Base-by-base conservation (phyloP, 2,329 filamentous ascomycete species). In the Calonectria henricotiae region DNA sequence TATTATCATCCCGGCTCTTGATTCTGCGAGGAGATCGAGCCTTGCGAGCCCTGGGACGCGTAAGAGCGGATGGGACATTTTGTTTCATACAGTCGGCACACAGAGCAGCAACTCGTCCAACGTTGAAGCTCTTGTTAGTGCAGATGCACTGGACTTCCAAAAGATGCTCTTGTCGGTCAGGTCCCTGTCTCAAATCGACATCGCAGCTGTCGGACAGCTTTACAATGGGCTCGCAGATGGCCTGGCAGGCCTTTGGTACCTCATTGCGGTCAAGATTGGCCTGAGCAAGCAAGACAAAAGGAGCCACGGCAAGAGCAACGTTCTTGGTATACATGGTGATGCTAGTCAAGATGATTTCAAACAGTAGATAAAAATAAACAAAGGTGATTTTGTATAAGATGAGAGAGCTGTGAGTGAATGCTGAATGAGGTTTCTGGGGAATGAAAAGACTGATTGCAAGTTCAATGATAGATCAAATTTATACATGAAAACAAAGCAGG, bases 11-110 rank as follows among this genome's bases (percentile, higher is more conserved):
- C 11, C 12, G n/a, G 35, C 1, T 25, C 13, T 17, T 58, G 17
- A 25, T 39, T 58, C 51, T 58, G 20, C 20, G 51, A n/a, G 13
- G 5, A 3, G 35, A 23, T 25, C 51, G 32, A 58, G 20, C 35
- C 13, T 39, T 58, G 5, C 51, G 51, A 25, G 51, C 35, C 51
- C 13, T 58, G n/a, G 39, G 51, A 8, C 51, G 51, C 7, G 51
- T 12, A 1, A 27, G 23, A 39, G 51, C 5, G 2, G 51, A 12
- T 39, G 8, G 8, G 13, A 58, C 32, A 37, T 58, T 58, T 13
- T 58, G 51, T 17, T 58, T 20, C 20, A 58, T 58, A 32, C 51
- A 58, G 35, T 58, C 51, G n/a, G 51, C 51, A 20, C 51, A 58
- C 20, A 58, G 51, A 13, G 51, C 51, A 2, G 51, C 51, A 27